Percentiles rank a stretch among this genome's conserved stretches.
These are phyloP conservation scores for Neocallimastix lanati DNA, from an alignment of 192 early-diverging fungal species.

Conservation along the genomic window DNA sequence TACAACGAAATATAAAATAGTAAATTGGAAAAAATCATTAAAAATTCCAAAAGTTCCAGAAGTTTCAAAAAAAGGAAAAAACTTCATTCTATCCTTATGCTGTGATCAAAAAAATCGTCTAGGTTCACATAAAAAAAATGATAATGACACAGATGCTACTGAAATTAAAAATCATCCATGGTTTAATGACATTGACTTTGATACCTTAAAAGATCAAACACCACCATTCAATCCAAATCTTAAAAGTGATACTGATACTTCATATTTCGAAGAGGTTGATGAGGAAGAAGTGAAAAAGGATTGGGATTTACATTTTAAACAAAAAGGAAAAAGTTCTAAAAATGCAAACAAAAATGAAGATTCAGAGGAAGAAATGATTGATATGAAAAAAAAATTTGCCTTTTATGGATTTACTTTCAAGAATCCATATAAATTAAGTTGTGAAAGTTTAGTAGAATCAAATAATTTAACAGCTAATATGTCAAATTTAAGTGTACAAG, in stretches of 20 bases:
- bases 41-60: constrained; percentile 31
- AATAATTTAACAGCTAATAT: no score
- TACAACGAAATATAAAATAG: constrained; percentile 43
- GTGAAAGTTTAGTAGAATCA: no score
- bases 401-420: constrained; percentile 33
- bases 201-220: constrained; percentile 1
- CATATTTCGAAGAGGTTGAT: constrained; percentile 31
- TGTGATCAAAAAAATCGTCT: no score
- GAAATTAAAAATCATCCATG: constrained; percentile 27
- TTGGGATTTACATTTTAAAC: constrained; percentile 17
- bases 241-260: no score
- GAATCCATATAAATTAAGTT: no score
- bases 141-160: constrained; percentile 6
- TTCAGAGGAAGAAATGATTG: no score
- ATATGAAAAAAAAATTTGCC: constrained; percentile 40
- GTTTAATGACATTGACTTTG: constrained; percentile 24
- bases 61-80: constrained; percentile 31
- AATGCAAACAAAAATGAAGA: constrained; percentile 18
- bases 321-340: constrained; percentile 11
- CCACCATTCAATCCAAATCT: constrained; percentile 21
- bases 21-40: constrained; percentile 42
- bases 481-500: no score
- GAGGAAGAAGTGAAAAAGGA: constrained; percentile 9
- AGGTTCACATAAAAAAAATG: constrained; percentile 9
- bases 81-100: constrained; percentile 33